phyloP scores from a whole-genome alignment of 202 grass and related monocot genomes.

The Zoysia matrella region DNA sequence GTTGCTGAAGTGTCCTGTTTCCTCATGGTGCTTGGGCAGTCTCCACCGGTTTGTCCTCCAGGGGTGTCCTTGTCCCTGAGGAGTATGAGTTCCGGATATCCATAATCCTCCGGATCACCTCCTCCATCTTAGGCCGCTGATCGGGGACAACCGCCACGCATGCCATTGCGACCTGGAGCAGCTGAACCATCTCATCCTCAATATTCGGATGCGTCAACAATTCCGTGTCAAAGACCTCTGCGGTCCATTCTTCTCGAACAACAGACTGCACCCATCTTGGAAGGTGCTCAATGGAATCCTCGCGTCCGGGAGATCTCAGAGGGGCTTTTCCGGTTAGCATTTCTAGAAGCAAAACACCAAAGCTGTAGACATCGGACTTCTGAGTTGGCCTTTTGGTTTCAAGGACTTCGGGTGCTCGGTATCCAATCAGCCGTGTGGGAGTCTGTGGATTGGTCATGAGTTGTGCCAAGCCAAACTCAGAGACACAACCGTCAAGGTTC shows the following conservation, averaged over 20 bases:
- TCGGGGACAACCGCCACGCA: constrained; percentile 62
- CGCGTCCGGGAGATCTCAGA: constrained; percentile 64
- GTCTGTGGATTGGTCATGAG: constrained; percentile 61
- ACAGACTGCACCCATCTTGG: constrained; percentile 91
- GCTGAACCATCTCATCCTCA: constrained; percentile 94
- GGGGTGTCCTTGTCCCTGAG: constrained; percentile 55
- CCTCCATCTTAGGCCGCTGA: constrained; percentile 85
- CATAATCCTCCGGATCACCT: constrained; percentile 73
- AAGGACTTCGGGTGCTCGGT: constrained; percentile 81
- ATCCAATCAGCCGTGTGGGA: constrained; percentile 65
- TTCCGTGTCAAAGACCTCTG: constrained; percentile 84
- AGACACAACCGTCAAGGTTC: constrained; percentile 62
- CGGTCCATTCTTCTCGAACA: constrained; percentile 34
- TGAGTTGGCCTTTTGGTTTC: constrained; percentile 75
- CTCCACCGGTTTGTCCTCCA: constrained; percentile 51
- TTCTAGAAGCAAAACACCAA: constrained; percentile 86
- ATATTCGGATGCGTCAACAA: constrained; percentile 75
- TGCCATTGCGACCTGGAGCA: constrained; percentile 93
- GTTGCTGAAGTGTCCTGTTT: constrained; percentile 31
- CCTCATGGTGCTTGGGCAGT: constrained; percentile 43
- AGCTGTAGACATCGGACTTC: constrained; percentile 93
- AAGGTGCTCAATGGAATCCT: constrained; percentile 77
- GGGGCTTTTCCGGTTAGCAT: constrained; percentile 34
- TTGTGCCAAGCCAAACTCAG: constrained; percentile 82
- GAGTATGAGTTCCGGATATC: constrained; percentile 65